Base-by-base conservation (phyloP, 2,329 filamentous ascomycete genomes). In the Claviceps citrina region DNA sequence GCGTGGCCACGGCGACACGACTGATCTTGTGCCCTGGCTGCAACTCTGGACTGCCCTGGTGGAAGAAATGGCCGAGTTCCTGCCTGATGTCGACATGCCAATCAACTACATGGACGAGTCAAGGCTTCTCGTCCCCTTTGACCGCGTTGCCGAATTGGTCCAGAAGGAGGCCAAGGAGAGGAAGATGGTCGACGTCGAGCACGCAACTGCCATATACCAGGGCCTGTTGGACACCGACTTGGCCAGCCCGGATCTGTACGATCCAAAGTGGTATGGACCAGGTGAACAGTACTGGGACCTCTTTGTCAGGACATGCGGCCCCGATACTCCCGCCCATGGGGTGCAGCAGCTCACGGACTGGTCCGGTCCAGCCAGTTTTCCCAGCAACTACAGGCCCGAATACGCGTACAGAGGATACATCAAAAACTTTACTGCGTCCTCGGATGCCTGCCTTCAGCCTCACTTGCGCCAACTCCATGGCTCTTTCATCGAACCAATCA, bases 21-120 rank as follows among this genome's bases (percentile, higher is more conserved):
- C 57, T 20, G 56, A 53, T 22, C 59, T 54, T 25, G 66, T 67
- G 19, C 55, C 60, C 3, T 69, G 66, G 63, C 48, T 70, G 32
- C 51, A 66, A 49, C 55, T 63, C 18, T 72, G 68, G 68, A 63
- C 64, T 2, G 51, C 55, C 3, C 58, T 75, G 10, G 65, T 78
- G 18, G 47, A 52, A 2, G 67, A 70, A 42, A 71, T 76, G 27
- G 66, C 70, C 20, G 52, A 64, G 12, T 59, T 66, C 37, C 53
- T 81, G 18, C 76, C 76, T 4, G 75, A 81, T 45, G 70, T 81
- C 53, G 75, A 80, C 51, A 77, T 80, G 61, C 70, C 75, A 9
- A 72, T 80, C 59, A 80, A 81, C 51, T 64, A 67, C 39, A 65
- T 77, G 57, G 76, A 80, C 52, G 73, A 81, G 52, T 68, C 76